Conservation (phyloP, 1,284 basidiomycete genomes). For the Ustilago shanxiensis region DNA sequence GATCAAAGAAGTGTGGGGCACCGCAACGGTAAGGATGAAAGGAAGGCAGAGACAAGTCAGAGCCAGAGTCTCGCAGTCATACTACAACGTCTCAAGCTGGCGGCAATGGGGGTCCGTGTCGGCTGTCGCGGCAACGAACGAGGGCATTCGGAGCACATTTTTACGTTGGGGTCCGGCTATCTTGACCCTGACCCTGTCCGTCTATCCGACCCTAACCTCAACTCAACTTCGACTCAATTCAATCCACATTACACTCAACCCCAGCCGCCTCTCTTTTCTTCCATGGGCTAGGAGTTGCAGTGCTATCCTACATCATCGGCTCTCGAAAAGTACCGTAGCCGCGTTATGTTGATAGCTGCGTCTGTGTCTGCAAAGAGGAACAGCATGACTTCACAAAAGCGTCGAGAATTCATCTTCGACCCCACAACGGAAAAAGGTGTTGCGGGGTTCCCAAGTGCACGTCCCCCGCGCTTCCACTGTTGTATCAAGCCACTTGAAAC, state of each 20-base stretch:
- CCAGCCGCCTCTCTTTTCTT: no score
- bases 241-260: no score
- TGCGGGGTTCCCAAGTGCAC: not conserved
- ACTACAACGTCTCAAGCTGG: no score
- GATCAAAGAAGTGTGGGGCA: conserved; percentile 22
- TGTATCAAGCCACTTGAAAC: not conserved
- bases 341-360: not conserved
- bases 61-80: no score
- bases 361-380: not conserved
- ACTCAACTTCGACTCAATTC: no score
- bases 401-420: not conserved
- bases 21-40: conserved; percentile 6
- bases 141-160: not conserved
- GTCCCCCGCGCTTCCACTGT: not conserved
- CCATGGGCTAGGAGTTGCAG: no score
- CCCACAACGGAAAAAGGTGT: not conserved
- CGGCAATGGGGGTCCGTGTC: no score
- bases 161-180: not conserved
- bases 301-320: no score
- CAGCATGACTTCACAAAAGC: not conserved
- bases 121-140: conserved; percentile 30
- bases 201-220: no score
- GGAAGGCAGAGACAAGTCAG: no score
- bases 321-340: no score
- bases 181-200: no score